These are phyloP conservation scores for Hirschfeldia incana DNA, from an alignment of 345 rosid genomes.

Conservation along the genomic window DNA sequence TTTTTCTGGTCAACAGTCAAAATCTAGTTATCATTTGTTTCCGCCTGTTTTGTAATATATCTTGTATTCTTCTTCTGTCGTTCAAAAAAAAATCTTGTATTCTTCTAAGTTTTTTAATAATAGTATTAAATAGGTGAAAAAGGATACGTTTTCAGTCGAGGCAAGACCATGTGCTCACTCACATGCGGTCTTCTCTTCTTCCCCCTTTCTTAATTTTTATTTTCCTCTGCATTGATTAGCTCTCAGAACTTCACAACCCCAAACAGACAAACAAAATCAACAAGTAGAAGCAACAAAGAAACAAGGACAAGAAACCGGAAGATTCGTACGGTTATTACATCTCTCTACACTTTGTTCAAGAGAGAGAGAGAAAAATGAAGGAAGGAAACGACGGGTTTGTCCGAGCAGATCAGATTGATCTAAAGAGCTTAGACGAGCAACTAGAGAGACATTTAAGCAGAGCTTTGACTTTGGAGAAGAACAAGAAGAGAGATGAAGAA, in stretches of 20 bases:
- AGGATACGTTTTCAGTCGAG: slow-evolving; percentile 33
- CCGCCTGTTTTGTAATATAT: too few relatives aligned
- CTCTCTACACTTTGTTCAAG: background rate
- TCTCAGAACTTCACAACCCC: slow-evolving; percentile 7
- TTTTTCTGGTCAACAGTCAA: too few relatives aligned
- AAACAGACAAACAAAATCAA: slow-evolving; percentile 2
- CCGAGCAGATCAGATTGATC: slow-evolving; percentile 98
- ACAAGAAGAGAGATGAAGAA: slow-evolving; percentile 47
- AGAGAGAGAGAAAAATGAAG: slow-evolving; percentile 47
- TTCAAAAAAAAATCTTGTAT: too few relatives aligned
- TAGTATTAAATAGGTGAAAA: background rate
- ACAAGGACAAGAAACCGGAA: background rate
- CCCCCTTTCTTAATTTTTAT: background rate
- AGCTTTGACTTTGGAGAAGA: slow-evolving; percentile 68
- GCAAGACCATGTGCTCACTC: slow-evolving; percentile 57
- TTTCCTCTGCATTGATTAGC: slow-evolving; percentile 24
- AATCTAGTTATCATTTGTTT: too few relatives aligned
- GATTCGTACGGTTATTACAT: background rate
- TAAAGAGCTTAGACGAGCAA: slow-evolving; percentile 92
- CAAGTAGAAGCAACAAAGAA: background rate
- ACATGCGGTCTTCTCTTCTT: slow-evolving; percentile 41
- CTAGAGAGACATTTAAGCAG: slow-evolving; percentile 79
- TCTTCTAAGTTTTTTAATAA: too few relatives aligned
- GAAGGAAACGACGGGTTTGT: slow-evolving; percentile 79
- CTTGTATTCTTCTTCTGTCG: too few relatives aligned